These are phyloP conservation scores for Scutellaria baicalensis DNA, from an alignment of 257 asterid species.

Conservation along the genomic window DNA sequence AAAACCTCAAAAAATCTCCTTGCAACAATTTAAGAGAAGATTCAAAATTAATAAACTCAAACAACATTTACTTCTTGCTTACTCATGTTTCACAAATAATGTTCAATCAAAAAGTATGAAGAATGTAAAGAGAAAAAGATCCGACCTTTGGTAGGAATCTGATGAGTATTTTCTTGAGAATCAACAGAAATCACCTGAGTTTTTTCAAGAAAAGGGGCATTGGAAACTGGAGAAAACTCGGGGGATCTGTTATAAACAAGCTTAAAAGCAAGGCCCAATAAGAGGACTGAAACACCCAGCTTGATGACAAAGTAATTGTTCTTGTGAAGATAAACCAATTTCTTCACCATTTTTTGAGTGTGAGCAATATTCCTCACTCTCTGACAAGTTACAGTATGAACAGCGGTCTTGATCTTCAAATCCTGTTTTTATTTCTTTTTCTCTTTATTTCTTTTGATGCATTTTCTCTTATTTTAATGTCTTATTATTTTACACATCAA, in stretches of 20 bases:
- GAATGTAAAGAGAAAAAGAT: neutral
- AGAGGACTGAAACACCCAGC: constrained; percentile 44
- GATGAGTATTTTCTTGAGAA: constrained; percentile 17
- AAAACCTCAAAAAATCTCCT: neutral
- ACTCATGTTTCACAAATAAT: neutral
- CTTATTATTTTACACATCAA: neutral
- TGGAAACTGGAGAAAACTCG: constrained; percentile 29
- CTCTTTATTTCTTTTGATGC: neutral
- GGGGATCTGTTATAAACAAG: constrained; percentile 42
- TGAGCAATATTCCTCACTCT: neutral
- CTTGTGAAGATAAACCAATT: constrained; percentile 30
- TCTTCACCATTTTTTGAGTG: constrained; percentile 26
- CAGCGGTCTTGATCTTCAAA: neutral
- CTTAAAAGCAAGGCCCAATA: constrained; percentile 50
- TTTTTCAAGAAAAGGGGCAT: constrained; percentile 27
- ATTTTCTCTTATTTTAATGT: neutral
- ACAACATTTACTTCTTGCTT: neutral
- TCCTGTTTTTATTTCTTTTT: neutral
- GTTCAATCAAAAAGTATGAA: neutral
- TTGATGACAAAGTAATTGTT: constrained; percentile 40
- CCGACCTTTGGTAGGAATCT: constrained; percentile 38
- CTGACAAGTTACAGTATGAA: neutral
- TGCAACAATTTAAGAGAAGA: neutral
- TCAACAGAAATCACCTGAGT: neutral
- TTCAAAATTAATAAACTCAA: neutral